Evolutionary conservation across 2,329 filamentous ascomycete genomes (phyloP).

Genomic region (Penicillium nordicum): DNA sequence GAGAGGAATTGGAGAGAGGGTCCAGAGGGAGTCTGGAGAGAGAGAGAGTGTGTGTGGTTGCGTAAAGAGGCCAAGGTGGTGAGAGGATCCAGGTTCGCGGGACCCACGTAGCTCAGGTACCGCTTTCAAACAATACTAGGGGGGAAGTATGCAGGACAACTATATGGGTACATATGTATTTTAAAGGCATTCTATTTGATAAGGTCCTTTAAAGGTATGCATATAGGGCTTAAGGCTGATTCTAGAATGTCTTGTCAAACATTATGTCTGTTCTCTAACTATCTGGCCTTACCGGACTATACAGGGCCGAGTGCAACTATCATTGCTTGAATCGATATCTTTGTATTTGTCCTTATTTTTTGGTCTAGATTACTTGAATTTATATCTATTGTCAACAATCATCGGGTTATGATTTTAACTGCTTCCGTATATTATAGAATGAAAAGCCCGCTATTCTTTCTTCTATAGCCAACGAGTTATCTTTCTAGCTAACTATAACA

Average conservation of each 20-base stretch:
- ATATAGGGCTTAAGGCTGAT: not conserved
- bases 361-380: not conserved
- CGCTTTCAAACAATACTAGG: slow-evolving; percentile 19
- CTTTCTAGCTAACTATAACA: not conserved
- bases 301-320: not conserved
- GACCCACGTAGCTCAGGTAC: slow-evolving; percentile 21
- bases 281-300: not conserved
- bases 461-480: not conserved
- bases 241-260: slow-evolving; percentile 1
- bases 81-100: slow-evolving; percentile 2
- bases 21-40: not conserved
- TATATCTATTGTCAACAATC: not conserved
- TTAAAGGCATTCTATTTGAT: not conserved
- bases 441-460: not conserved
- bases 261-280: not conserved
- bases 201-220: not conserved
- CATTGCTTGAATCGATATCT: not conserved
- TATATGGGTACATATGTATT: no score
- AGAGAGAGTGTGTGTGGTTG: not conserved
- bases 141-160: not conserved
- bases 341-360: not conserved
- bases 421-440: no score
- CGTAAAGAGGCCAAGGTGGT: slow-evolving; percentile 12
- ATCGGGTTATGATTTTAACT: no score
- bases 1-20: not conserved